Evolutionary conservation across 2,329 filamentous ascomycete species (phyloP).

Genomic region (Onygenales sp.): DNA sequence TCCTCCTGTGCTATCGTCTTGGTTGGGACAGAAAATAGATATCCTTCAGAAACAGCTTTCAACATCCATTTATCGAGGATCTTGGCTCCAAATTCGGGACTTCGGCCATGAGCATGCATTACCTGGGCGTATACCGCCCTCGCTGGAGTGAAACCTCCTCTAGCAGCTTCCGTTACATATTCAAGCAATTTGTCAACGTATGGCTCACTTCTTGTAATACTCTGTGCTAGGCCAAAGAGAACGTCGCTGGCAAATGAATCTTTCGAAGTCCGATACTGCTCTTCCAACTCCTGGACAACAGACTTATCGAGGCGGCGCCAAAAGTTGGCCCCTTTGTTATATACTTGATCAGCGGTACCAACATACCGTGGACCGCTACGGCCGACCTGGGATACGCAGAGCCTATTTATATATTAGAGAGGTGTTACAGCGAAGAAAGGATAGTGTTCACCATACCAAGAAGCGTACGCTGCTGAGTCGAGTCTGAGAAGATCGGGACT

Average conservation of each 20-base stretch:
- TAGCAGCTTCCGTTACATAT: constrained; percentile 16
- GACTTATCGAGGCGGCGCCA: constrained; percentile 18
- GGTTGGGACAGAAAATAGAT: constrained; percentile 12
- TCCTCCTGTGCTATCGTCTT: constrained; percentile 2
- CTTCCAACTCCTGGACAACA: constrained; percentile 16
- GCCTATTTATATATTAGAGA: constrained; percentile 8
- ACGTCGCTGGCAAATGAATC: constrained; percentile 15
- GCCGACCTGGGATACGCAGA: constrained; percentile 12
- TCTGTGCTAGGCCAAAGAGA: constrained; percentile 19
- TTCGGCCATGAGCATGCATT: constrained; percentile 15
- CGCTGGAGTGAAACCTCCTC: constrained; percentile 15
- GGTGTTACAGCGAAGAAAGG: background rate
- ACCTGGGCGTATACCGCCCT: constrained; percentile 19
- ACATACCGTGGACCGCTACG: constrained; percentile 6
- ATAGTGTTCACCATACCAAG: constrained; percentile 13
- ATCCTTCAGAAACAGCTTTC: constrained; percentile 17
- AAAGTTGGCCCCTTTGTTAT: constrained; percentile 20
- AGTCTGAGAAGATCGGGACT: constrained; percentile 13
- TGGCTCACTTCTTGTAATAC: constrained; percentile 10
- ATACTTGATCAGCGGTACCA: constrained; percentile 17
- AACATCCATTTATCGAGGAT: constrained; percentile 16
- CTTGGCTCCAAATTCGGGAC: constrained; percentile 11
- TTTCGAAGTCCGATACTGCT: constrained; percentile 14
- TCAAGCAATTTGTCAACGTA: constrained; percentile 16
- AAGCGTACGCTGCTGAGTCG: constrained; percentile 13